phyloP scores from a whole-genome alignment of 2,329 filamentous ascomycete species.

The Trichoderma harzianum region DNA sequence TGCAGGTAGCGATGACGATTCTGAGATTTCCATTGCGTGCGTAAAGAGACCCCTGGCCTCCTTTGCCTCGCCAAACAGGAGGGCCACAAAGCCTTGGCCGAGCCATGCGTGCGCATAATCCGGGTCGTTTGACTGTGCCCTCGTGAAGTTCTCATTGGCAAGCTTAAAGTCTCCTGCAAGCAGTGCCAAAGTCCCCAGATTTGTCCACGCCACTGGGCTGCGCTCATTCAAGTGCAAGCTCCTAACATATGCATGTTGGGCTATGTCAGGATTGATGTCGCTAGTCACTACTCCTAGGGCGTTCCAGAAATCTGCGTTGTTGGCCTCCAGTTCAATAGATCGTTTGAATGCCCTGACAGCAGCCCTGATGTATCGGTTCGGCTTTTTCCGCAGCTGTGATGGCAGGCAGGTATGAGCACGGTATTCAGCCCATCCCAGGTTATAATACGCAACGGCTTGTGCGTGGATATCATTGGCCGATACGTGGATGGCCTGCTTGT shows the following conservation, averaged over 20 bases:
- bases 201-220: constrained; percentile 82
- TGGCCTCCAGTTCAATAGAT: constrained; percentile 90
- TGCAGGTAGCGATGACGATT: constrained; percentile 67
- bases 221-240: constrained; percentile 91
- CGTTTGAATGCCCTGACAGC: constrained; percentile 90
- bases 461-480: constrained; percentile 75
- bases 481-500: constrained; percentile 78
- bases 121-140: constrained; percentile 89
- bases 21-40: constrained; percentile 90
- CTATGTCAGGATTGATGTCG: constrained; percentile 76
- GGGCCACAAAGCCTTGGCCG: constrained; percentile 82
- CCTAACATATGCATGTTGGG: constrained; percentile 89
- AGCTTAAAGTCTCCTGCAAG: constrained; percentile 78
- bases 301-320: constrained; percentile 97
- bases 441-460: constrained; percentile 95
- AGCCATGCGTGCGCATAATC: constrained; percentile 93
- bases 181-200: constrained; percentile 81
- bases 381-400: constrained; percentile 50
- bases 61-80: constrained; percentile 67
- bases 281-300: constrained; percentile 88
- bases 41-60: constrained; percentile 85
- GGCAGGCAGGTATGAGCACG: constrained; percentile 69
- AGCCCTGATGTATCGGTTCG: constrained; percentile 69
- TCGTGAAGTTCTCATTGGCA: constrained; percentile 86
- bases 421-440: constrained; percentile 91